These are phyloP conservation scores for Lyophyllum atratum DNA, from an alignment of 768 basidiomycete genomes.

Conservation along the genomic window DNA sequence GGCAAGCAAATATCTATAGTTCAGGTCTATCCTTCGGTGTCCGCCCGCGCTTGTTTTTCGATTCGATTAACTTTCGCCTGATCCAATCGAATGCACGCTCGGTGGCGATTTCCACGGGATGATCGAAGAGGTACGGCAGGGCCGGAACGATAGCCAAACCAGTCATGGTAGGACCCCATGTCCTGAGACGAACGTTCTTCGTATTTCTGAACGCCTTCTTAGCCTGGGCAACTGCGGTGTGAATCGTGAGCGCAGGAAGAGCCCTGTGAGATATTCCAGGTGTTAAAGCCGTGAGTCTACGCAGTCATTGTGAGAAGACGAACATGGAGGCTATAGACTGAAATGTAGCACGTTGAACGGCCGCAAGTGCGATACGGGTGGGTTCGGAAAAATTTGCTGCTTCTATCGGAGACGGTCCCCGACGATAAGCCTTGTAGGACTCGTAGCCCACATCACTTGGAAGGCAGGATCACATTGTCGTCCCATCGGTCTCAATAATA, in stretches of 20 bases:
- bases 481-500: slow-evolving; percentile 2
- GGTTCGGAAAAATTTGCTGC: slow-evolving; percentile 71
- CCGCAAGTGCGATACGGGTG: slow-evolving; percentile 66
- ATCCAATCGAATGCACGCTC: slow-evolving; percentile 74
- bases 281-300: slow-evolving; percentile 8
- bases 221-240: slow-evolving; percentile 76
- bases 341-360: slow-evolving; percentile 76
- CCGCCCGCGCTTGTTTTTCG: slow-evolving; percentile 20
- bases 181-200: slow-evolving; percentile 56
- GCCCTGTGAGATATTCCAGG: slow-evolving; percentile 50
- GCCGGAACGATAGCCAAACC: slow-evolving; percentile 74
- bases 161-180: slow-evolving; percentile 77
- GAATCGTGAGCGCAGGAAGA: slow-evolving; percentile 83
- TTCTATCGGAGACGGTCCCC: slow-evolving; percentile 67
- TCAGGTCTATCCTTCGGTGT: slow-evolving; percentile 13
- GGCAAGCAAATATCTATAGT: neutral
- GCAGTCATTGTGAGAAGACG: slow-evolving; percentile 27
- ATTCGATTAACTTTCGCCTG: slow-evolving; percentile 52
- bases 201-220: slow-evolving; percentile 65
- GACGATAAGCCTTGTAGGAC: slow-evolving; percentile 73
- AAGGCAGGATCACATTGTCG: neutral
- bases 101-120: slow-evolving; percentile 74
- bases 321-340: slow-evolving; percentile 84
- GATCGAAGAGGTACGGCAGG: slow-evolving; percentile 77
- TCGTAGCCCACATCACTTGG: slow-evolving; percentile 76